Conservation (phyloP, 2,329 filamentous ascomycete species). For the Blastomyces emzantsi region DNA sequence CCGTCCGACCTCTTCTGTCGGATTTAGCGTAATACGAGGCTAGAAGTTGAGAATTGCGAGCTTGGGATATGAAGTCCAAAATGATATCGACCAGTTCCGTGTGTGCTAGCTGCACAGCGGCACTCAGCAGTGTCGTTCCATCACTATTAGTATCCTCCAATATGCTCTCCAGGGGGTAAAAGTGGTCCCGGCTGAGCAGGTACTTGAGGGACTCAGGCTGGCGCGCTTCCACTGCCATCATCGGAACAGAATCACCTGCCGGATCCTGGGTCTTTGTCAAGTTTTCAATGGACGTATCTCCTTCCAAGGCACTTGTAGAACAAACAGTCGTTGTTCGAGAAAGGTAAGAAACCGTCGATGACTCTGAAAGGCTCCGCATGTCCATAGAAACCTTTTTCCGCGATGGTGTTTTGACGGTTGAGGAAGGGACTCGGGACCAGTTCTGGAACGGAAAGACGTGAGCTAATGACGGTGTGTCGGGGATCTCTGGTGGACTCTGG, state of each 20-base stretch:
- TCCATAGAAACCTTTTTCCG: constrained; percentile 82
- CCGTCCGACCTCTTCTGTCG: constrained; percentile 77
- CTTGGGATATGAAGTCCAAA: constrained; percentile 58
- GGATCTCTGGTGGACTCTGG: constrained; percentile 13
- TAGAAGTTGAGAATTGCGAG: constrained; percentile 48
- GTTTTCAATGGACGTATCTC: constrained; percentile 72
- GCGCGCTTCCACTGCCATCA: constrained; percentile 73
- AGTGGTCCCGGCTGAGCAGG: constrained; percentile 64
- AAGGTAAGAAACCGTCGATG: constrained; percentile 72
- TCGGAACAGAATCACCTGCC: constrained; percentile 72
- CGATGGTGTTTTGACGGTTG: background rate
- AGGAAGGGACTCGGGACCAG: constrained; percentile 35
- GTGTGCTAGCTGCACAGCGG: constrained; percentile 79
- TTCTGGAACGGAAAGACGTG: constrained; percentile 91
- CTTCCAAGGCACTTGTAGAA: constrained; percentile 67
- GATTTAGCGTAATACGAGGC: constrained; percentile 62
- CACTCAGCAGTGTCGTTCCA: constrained; percentile 78
- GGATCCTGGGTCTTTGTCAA: constrained; percentile 48
- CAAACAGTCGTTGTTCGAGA: constrained; percentile 72
- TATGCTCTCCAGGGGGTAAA: constrained; percentile 62
- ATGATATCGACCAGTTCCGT: constrained; percentile 64
- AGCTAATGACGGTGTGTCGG: constrained; percentile 43
- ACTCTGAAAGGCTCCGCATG: constrained; percentile 75
- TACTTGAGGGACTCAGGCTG: constrained; percentile 68
- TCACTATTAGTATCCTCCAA: constrained; percentile 82